phyloP scores from a whole-genome alignment of 1,284 basidiomycete genomes.

The Erythrobasidium hasegawianum region DNA sequence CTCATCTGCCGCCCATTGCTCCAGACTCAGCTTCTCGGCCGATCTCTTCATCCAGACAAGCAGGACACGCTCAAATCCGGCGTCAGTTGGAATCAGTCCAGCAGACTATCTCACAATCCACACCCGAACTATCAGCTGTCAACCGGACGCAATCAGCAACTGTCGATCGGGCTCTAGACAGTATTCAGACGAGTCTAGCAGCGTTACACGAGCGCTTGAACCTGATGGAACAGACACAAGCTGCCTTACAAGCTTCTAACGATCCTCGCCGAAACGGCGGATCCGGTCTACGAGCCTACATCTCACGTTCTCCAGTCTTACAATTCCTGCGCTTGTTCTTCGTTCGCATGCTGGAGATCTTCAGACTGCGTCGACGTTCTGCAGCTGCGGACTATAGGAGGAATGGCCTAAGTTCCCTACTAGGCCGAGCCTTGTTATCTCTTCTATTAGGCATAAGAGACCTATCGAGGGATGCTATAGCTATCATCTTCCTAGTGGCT shows the following conservation, averaged over 20 bases:
- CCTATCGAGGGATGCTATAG: slow-evolving; percentile 19
- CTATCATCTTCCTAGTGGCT: slow-evolving; percentile 26
- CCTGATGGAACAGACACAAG: slow-evolving; percentile 23
- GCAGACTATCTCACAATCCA: slow-evolving; percentile 2
- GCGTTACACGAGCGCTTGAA: slow-evolving; percentile 78
- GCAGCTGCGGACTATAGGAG: not conserved
- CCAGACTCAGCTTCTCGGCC: not conserved
- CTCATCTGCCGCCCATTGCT: slow-evolving; percentile 10
- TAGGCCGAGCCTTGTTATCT: slow-evolving; percentile 20
- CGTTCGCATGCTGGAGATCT: not conserved
- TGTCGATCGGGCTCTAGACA: slow-evolving; percentile 71
- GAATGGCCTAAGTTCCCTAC: slow-evolving; percentile 12
- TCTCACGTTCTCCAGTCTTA: slow-evolving; percentile 23
- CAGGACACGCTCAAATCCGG: not conserved
- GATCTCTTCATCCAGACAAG: not conserved
- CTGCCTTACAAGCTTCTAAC: slow-evolving; percentile 11
- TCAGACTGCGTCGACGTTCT: slow-evolving; percentile 6
- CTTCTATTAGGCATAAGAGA: slow-evolving; percentile 22
- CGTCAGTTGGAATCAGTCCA: not conserved
- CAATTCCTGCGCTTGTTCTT: slow-evolving; percentile 18
- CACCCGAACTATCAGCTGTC: slow-evolving; percentile 3
- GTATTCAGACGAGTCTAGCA: slow-evolving; percentile 79
- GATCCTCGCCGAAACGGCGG: not conserved
- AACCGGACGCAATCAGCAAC: slow-evolving; percentile 36
- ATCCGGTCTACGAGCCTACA: not conserved